phyloP scores from a whole-genome alignment of 495 filamentous ascomycete genomes.

The Immersiella caudata region DNA sequence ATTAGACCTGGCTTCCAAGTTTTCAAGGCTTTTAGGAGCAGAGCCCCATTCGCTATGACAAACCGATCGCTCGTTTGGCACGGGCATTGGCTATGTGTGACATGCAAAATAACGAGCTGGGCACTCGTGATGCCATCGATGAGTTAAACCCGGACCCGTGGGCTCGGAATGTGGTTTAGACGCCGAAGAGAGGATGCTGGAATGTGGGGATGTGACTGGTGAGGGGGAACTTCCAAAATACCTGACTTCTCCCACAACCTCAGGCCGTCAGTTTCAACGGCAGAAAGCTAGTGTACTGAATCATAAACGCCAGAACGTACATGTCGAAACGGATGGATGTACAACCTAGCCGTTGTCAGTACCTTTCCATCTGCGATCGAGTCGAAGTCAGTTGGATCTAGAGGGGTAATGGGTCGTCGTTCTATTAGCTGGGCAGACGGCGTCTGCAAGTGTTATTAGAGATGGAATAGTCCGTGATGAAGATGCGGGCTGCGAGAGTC shows the following conservation, averaged over 20 bases:
- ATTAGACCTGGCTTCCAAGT: background rate
- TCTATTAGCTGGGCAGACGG: background rate
- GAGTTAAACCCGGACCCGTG: conserved; percentile 9
- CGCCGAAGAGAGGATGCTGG: background rate
- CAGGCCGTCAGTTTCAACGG: no score
- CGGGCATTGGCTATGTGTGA: background rate
- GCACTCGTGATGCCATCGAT: background rate
- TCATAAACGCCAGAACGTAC: no score
- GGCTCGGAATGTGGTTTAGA: background rate
- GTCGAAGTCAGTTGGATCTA: background rate
- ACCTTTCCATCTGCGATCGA: background rate
- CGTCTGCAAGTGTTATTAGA: background rate
- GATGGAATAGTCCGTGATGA: background rate
- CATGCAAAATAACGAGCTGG: background rate
- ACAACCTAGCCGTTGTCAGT: background rate
- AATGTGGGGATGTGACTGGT: background rate
- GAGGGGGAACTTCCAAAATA: background rate
- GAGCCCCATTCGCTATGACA: conserved; percentile 7
- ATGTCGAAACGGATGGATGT: no score
- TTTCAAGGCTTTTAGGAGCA: background rate
- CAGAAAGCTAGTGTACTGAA: no score
- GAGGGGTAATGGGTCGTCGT: conserved; percentile 1
- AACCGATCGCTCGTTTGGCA: background rate
- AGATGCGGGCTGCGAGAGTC: background rate
- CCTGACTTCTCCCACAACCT: no score